Evolutionary conservation across 2,329 filamentous ascomycete genomes (phyloP).

Genomic region (Apiospora sp.): DNA sequence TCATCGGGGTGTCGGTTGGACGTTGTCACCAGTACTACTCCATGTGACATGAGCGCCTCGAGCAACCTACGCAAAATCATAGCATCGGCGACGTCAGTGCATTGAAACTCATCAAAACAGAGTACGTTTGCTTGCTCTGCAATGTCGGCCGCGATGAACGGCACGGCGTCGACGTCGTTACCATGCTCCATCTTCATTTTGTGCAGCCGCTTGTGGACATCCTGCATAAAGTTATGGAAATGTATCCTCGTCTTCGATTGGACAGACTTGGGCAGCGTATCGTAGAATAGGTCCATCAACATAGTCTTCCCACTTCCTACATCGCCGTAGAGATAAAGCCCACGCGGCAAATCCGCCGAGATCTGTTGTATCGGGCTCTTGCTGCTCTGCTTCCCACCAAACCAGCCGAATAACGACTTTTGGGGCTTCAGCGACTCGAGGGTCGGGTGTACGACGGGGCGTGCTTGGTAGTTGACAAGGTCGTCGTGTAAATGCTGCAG

Average conservation of each 20-base stretch:
- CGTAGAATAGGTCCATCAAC: constrained; percentile 98
- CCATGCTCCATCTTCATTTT: constrained; percentile 89
- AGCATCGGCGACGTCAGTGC: constrained; percentile 96
- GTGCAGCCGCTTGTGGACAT: constrained; percentile 91
- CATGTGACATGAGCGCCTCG: constrained; percentile 92
- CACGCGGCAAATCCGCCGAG: constrained; percentile 79
- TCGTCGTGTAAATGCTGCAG: constrained; percentile 90
- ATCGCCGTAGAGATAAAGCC: constrained; percentile 94
- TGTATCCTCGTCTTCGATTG: constrained; percentile 89
- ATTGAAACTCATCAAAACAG: constrained; percentile 99
- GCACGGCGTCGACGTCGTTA: constrained; percentile 87
- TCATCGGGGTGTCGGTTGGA: constrained; percentile 97
- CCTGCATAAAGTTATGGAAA: constrained; percentile 99
- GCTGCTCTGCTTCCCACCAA: constrained; percentile 57
- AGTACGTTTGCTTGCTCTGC: constrained; percentile 84
- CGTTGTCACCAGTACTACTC: constrained; percentile 95
- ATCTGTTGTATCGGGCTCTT: constrained; percentile 59
- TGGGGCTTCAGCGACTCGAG: constrained; percentile 72
- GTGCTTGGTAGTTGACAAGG: constrained; percentile 76
- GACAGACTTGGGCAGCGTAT: constrained; percentile 84
- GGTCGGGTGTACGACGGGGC: constrained; percentile 77
- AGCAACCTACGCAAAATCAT: constrained; percentile 94
- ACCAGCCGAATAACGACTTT: constrained; percentile 67
- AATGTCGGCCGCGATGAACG: constrained; percentile 94
- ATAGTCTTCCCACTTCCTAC: constrained; percentile 98